Conservation (phyloP, 441 rosid species). For the Daphne laureola region DNA sequence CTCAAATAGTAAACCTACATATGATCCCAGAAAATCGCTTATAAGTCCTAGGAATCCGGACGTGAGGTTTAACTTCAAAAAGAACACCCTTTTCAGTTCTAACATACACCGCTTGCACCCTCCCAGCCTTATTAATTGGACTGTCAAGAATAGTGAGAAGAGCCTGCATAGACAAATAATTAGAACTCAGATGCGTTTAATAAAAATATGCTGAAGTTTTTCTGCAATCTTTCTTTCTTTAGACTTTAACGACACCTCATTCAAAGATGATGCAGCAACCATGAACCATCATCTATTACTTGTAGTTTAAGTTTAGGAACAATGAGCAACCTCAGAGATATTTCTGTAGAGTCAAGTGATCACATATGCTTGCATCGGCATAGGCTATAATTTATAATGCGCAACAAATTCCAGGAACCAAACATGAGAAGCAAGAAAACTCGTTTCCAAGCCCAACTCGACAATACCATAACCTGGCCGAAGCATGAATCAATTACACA, state of each 20-base stretch:
- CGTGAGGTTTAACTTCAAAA: constrained; percentile 74
- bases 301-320: too few relatives aligned
- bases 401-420: too few relatives aligned
- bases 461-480: too few relatives aligned
- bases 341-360: too few relatives aligned
- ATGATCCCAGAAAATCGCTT: constrained; percentile 75
- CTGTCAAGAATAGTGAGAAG: constrained; percentile 75
- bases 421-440: too few relatives aligned
- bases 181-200: neutral
- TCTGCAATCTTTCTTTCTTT: neutral
- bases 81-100: constrained; percentile 77
- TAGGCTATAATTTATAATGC: too few relatives aligned
- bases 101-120: constrained; percentile 60
- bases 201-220: too few relatives aligned
- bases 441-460: too few relatives aligned
- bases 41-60: constrained; percentile 74
- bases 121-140: constrained; percentile 77
- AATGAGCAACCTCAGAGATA: too few relatives aligned
- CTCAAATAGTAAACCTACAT: constrained; percentile 31
- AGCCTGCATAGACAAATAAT: constrained; percentile 39
- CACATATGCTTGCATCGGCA: too few relatives aligned
- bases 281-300: too few relatives aligned
- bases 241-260: neutral
- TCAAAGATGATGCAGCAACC: too few relatives aligned
- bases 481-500: neutral